Percentiles rank a stretch among this genome's conserved stretches.
Evolutionary conservation across 139 green algal species (phyloP).

Genomic region (Auxenochlorella pyrenoidosa): DNA sequence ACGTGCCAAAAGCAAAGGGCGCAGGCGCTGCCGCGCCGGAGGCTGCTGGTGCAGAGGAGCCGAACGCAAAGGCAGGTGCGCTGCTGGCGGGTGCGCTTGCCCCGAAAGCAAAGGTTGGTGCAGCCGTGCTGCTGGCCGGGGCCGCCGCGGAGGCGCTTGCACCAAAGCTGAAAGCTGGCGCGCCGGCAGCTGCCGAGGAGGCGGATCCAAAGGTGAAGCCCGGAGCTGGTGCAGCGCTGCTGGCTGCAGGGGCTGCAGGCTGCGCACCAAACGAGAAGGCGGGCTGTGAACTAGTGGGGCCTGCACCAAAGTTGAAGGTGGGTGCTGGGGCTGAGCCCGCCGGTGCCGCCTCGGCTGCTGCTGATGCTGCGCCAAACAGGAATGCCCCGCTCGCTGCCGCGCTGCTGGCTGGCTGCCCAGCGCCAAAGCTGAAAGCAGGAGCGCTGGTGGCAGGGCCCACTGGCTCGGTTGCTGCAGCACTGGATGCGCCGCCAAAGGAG

Average conservation of each 20-base stretch:
- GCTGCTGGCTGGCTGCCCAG: conserved; percentile 3
- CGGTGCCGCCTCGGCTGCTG: not conserved
- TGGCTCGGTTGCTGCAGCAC: not conserved
- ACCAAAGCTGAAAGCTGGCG: not conserved
- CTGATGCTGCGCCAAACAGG: not conserved
- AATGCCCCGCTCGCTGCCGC: not conserved
- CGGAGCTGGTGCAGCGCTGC: not conserved
- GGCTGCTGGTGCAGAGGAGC: not conserved
- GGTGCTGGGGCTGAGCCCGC: not conserved
- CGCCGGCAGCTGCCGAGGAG: too few species aligned
- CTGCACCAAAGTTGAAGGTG: not conserved
- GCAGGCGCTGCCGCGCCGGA: not conserved
- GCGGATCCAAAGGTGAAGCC: conserved; percentile 8
- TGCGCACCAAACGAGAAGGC: not conserved
- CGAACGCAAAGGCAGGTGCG: not conserved
- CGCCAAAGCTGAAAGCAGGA: conserved; percentile 30
- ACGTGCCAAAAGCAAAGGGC: not conserved
- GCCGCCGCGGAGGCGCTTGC: not conserved
- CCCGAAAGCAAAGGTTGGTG: conserved; percentile 9
- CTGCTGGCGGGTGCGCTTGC: not conserved
- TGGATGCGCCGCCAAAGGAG: conserved; percentile 5
- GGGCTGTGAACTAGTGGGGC: not conserved
- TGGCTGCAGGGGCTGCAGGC: not conserved
- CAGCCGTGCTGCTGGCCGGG: not conserved
- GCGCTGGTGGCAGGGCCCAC: not conserved